Percentiles rank a stretch among this genome's conserved stretches.
phyloP scores from a whole-genome alignment of 1,139 yeast genomes.

The Suzukiozyma palmioleophila region DNA sequence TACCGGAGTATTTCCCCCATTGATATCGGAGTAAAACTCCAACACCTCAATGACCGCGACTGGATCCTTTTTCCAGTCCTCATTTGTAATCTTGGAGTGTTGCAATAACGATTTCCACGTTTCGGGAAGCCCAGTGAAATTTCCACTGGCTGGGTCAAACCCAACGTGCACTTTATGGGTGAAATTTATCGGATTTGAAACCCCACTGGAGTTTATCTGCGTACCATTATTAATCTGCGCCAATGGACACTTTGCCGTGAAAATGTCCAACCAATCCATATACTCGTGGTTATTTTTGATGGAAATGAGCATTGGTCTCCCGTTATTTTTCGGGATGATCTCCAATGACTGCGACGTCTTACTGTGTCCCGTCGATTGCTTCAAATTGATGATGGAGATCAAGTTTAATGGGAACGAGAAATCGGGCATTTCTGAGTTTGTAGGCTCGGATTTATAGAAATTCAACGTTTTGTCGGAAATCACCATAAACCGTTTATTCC shows the following conservation, averaged over 20 bases:
- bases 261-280: conserved; percentile 88
- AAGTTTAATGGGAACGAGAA: conserved; percentile 38
- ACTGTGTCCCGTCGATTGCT: conserved; percentile 45
- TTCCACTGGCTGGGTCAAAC: conserved; percentile 69
- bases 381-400: conserved; percentile 35
- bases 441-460: conserved; percentile 66
- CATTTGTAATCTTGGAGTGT: conserved; percentile 75
- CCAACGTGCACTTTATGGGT: conserved; percentile 64
- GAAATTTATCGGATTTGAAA: conserved; percentile 75
- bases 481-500: conserved; percentile 86
- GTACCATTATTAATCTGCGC: conserved; percentile 20
- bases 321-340: conserved; percentile 56
- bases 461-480: conserved; percentile 71
- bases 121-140: conserved; percentile 73
- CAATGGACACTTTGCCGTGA: conserved; percentile 81
- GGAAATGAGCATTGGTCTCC: conserved; percentile 67
- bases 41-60: conserved; percentile 88
- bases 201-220: conserved; percentile 28
- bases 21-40: conserved; percentile 66
- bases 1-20: conserved; percentile 28
- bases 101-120: conserved; percentile 73
- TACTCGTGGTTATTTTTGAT: conserved; percentile 78
- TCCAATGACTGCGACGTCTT: conserved; percentile 72
- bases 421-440: conserved; percentile 26
- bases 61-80: conserved; percentile 80